Evolutionary conservation across 176 grass and related monocot species (phyloP), one percentile per base, ranked within the genome.

Genomic region (Oryza meyeriana): DNA sequence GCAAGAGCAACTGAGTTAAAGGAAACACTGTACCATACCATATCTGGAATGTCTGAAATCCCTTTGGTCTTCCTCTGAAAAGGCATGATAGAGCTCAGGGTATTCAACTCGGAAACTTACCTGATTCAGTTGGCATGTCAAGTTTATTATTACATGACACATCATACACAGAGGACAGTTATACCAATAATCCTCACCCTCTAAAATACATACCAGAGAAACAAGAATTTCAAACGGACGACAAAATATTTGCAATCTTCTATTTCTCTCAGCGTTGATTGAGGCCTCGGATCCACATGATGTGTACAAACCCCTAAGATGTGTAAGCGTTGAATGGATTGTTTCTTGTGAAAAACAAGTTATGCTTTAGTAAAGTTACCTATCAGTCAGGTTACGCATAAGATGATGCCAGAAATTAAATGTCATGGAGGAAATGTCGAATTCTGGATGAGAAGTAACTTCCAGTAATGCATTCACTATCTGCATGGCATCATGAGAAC

Each of bases 341-440:
- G 61, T 75, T 72, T 61, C 81, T 79, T 36, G 68, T 69, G 63
- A 40, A 78, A 68, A 57, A 69, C 16, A 66, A 65, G 28, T 78
- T 38, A 66, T 57, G 32, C 62, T 62, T 72, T 40, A 71, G 55
- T 50, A 39, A 80, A 45, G 30, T 50, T 94, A 98, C 95, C 95
- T 94, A 66, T 61, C 92, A 27, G 78, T 91, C 64, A 95, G 92
- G 48, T 89, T 87, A 83, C 42, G 58, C 77, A 80, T 92, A 67
- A 99, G 96, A 77, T 84, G 94, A 69, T 99, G 91, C 96, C 96
- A 99, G 85, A 99, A 99, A 79, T 99, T 99, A 91, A 95, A 99
- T 13, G 96, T 99, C 96, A 99, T 99, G 64, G 93, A 99, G 44
- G 87, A 99, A 83, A 99, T 99, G 75, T 99, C 96, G 79, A 95